These are phyloP conservation scores for Rhodotorula mucilaginosa DNA, from an alignment of 1,284 basidiomycete species.

Conservation along the genomic window DNA sequence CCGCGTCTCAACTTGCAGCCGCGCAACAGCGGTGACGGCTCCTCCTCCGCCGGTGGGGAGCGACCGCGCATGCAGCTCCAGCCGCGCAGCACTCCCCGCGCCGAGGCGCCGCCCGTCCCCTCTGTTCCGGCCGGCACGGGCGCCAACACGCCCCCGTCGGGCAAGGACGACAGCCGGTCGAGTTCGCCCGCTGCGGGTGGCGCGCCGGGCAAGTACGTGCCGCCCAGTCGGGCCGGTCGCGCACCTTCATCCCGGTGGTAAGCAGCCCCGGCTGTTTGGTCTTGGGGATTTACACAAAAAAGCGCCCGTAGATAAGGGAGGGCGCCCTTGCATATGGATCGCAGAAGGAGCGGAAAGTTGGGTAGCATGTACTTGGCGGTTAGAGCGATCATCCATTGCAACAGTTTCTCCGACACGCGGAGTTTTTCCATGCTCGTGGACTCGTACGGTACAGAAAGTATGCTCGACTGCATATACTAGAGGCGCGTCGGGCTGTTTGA, in stretches of 20 bases:
- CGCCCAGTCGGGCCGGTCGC: conserved; percentile 1
- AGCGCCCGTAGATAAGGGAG: background rate
- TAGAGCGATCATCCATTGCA: no score
- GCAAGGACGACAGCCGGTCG: conserved; percentile 5
- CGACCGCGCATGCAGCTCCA: background rate
- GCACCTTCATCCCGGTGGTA: background rate
- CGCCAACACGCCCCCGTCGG: background rate
- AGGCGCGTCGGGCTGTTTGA: no score
- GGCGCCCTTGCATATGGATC: no score
- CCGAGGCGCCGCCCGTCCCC: conserved; percentile 10
- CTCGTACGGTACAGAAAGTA: background rate
- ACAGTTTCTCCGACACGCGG: background rate
- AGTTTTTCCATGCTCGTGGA: background rate
- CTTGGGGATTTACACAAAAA: no score
- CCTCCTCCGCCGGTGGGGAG: conserved; percentile 1
- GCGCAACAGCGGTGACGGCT: conserved; percentile 4
- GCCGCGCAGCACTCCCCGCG: conserved; percentile 15
- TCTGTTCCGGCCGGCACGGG: conserved; percentile 1
- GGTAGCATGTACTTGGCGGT: no score
- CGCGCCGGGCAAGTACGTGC: conserved; percentile 9
- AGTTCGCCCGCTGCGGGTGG: conserved; percentile 10
- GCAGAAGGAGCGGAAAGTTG: no score
- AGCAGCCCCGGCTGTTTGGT: background rate
- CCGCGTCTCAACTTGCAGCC: conserved; percentile 33
- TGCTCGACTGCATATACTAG: no score